These are phyloP conservation scores for Cystobasidium tubakii DNA, from an alignment of 768 basidiomycete genomes.

Conservation along the genomic window DNA sequence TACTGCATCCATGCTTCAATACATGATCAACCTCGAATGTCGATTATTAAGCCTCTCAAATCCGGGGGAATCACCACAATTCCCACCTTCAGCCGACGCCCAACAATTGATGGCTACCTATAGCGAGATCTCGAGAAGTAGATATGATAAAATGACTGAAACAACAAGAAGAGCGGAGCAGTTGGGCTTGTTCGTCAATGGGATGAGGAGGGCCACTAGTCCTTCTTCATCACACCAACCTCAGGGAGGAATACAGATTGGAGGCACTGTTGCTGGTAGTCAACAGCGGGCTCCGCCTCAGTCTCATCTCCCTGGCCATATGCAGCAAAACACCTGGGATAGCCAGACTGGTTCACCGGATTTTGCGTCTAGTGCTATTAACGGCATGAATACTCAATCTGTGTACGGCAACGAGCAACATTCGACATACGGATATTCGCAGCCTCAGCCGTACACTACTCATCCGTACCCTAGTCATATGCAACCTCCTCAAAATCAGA, in stretches of 20 bases:
- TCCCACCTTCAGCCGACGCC: constrained; percentile 43
- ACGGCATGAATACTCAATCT: neutral
- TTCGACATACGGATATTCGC: neutral
- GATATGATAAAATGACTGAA: constrained; percentile 72
- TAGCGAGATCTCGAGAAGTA: constrained; percentile 61
- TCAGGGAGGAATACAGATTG: no score
- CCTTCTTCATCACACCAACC: neutral
- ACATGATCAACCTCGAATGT: constrained; percentile 67
- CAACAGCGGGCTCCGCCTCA: no score
- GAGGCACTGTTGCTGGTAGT: no score
- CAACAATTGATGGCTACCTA: constrained; percentile 50
- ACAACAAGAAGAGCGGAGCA: constrained; percentile 59
- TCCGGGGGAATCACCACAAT: constrained; percentile 36
- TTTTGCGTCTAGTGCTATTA: neutral
- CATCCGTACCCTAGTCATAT: no score
- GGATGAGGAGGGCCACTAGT: neutral
- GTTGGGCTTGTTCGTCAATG: constrained; percentile 27
- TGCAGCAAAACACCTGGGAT: neutral
- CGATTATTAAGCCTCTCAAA: constrained; percentile 50
- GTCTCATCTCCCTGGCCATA: neutral
- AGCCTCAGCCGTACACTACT: neutral
- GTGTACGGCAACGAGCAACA: neutral
- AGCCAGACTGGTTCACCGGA: neutral
- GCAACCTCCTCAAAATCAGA: neutral
- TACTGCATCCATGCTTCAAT: constrained; percentile 73